Evolutionary conservation across 768 basidiomycete genomes (phyloP).

Genomic region (Astraeus odoratus): DNA sequence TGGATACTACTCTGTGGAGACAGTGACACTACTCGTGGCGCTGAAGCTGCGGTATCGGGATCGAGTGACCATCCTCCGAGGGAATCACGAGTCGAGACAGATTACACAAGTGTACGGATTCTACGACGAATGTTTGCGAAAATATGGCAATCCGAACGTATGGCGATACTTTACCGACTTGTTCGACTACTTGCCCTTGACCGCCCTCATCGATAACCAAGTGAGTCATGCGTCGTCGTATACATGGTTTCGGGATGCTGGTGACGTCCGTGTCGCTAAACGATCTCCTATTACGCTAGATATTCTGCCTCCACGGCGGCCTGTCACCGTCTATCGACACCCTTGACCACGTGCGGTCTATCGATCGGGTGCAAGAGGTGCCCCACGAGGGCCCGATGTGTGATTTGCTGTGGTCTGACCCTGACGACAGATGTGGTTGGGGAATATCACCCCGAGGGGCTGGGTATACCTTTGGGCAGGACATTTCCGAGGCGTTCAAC

Average conservation of each 20-base stretch:
- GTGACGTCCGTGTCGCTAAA: slow-evolving; percentile 1
- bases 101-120: slow-evolving; percentile 99
- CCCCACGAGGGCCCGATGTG: slow-evolving; percentile 99
- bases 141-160: slow-evolving; percentile 99
- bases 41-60: slow-evolving; percentile 97
- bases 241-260: not conserved
- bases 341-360: slow-evolving; percentile 96
- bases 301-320: slow-evolving; percentile 97
- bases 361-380: slow-evolving; percentile 98
- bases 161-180: slow-evolving; percentile 99
- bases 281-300: slow-evolving; percentile 41
- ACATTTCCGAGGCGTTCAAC: slow-evolving; percentile 98
- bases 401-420: slow-evolving; percentile 98
- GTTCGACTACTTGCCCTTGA: slow-evolving; percentile 95
- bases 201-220: slow-evolving; percentile 98
- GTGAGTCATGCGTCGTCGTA: slow-evolving; percentile 44
- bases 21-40: slow-evolving; percentile 93
- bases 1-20: slow-evolving; percentile 99
- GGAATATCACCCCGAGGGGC: slow-evolving; percentile 98
- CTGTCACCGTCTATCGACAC: slow-evolving; percentile 99
- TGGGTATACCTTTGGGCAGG: slow-evolving; percentile 98
- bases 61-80: slow-evolving; percentile 94
- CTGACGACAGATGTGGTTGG: slow-evolving; percentile 99
- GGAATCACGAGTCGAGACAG: slow-evolving; percentile 98
- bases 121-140: slow-evolving; percentile 98